phyloP scores from a whole-genome alignment of 176 grass and related monocot species.

The Poa annua region DNA sequence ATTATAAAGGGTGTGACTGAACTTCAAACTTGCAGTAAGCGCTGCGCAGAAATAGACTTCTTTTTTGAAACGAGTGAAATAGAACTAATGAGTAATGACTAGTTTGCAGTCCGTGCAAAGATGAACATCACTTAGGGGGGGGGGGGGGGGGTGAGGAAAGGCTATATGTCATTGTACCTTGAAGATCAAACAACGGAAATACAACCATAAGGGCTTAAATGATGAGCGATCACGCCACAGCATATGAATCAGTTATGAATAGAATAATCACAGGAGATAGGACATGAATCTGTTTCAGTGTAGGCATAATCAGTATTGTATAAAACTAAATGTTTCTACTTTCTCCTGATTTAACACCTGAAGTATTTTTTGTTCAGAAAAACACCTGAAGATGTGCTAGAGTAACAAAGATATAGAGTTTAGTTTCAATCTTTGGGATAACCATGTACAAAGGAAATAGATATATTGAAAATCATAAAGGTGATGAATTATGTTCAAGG shows the following conservation, averaged over 20 bases:
- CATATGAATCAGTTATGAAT: conserved; percentile 17
- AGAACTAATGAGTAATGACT: background rate
- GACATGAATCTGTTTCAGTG: background rate
- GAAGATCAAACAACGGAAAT: background rate
- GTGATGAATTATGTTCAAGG: background rate
- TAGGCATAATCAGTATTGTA: background rate
- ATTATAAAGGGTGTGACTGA: background rate
- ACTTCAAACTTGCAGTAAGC: background rate
- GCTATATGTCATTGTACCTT: conserved; percentile 13
- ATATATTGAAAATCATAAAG: background rate
- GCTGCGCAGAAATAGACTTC: conserved; percentile 4
- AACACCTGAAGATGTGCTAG: background rate
- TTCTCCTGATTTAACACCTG: conserved; percentile 25
- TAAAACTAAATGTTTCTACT: background rate
- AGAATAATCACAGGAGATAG: background rate
- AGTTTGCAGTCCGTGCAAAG: background rate
- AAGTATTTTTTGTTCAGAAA: background rate
- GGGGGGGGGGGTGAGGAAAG: no score
- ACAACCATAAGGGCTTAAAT: background rate
- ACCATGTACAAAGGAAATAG: conserved; percentile 12
- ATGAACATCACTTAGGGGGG: background rate
- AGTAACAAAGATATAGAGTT: conserved; percentile 29
- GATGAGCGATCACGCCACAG: background rate
- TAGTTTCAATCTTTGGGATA: background rate
- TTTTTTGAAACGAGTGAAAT: no score